Conservation (phyloP, 2,329 filamentous ascomycete genomes). For the Mariannaea sp. region DNA sequence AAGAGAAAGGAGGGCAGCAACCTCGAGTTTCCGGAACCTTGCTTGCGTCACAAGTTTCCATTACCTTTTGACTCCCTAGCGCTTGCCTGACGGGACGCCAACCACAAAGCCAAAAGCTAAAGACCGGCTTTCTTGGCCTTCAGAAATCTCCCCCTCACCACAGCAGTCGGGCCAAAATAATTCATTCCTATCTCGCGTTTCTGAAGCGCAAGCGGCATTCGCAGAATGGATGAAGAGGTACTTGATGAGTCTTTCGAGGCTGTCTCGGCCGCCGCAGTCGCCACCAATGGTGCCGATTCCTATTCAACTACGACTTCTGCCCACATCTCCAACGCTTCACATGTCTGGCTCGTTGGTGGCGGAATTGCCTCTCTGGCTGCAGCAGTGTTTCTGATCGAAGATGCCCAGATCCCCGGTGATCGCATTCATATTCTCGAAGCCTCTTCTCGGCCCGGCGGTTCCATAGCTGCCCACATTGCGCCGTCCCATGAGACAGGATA, state of each 20-base stretch:
- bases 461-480: constrained; percentile 30
- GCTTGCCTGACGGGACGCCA: constrained; percentile 8
- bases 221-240: constrained; percentile 13
- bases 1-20: no score
- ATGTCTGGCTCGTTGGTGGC: constrained; percentile 37
- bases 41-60: background rate
- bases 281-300: constrained; percentile 18
- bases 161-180: no score
- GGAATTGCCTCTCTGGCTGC: constrained; percentile 36
- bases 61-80: no score
- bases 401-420: constrained; percentile 32
- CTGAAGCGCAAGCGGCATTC: constrained; percentile 8
- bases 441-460: constrained; percentile 31
- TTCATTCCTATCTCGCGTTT: background rate
- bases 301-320: background rate
- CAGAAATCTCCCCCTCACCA: background rate
- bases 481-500: constrained; percentile 35
- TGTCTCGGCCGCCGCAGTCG: constrained; percentile 10
- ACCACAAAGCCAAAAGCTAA: background rate
- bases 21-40: constrained; percentile 1
- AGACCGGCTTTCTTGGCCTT: background rate
- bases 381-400: constrained; percentile 34
- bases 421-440: constrained; percentile 38
- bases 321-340: constrained; percentile 10
- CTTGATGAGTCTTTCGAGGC: constrained; percentile 13